A percentile compares a stretch with the other conserved stretches of the same genome.
Evolutionary conservation across 805 yeast genomes (phyloP).

Genomic region (Wickerhamomyces mucosus): DNA sequence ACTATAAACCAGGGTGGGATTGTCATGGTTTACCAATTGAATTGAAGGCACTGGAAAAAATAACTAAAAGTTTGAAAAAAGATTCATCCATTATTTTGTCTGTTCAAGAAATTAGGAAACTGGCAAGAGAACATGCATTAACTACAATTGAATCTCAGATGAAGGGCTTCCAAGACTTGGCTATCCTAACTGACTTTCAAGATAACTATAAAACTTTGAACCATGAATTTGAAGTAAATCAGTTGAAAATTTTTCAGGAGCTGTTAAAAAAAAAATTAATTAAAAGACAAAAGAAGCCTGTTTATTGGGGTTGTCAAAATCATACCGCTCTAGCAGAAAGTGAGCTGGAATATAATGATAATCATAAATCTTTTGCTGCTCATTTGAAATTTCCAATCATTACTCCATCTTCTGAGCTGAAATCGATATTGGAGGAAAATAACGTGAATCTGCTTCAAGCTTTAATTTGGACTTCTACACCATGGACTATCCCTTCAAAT

Average conservation of each 20-base stretch:
- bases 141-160: constrained; percentile 56
- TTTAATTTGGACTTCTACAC: constrained; percentile 95
- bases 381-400: constrained; percentile 58
- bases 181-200: constrained; percentile 77
- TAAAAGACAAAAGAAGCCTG: constrained; percentile 85
- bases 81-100: constrained; percentile 26
- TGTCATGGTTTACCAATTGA: constrained; percentile 98
- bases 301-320: constrained; percentile 95
- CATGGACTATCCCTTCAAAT: constrained; percentile 93
- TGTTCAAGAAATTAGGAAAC: constrained; percentile 48
- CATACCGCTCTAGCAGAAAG: constrained; percentile 94
- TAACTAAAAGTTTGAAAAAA: constrained; percentile 25
- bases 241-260: constrained; percentile 57
- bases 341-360: constrained; percentile 77
- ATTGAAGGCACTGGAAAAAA: constrained; percentile 59
- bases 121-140: constrained; percentile 64
- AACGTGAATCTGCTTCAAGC: constrained; percentile 19
- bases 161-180: constrained; percentile 56
- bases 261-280: constrained; percentile 61
- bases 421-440: constrained; percentile 3
- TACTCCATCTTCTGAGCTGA: constrained; percentile 14
- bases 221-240: constrained; percentile 63
- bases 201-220: constrained; percentile 66
- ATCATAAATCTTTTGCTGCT: constrained; percentile 60
- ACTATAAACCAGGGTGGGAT: constrained; percentile 94